phyloP scores from a whole-genome alignment of 1,139 yeast genomes.

The Pichia sp. region DNA sequence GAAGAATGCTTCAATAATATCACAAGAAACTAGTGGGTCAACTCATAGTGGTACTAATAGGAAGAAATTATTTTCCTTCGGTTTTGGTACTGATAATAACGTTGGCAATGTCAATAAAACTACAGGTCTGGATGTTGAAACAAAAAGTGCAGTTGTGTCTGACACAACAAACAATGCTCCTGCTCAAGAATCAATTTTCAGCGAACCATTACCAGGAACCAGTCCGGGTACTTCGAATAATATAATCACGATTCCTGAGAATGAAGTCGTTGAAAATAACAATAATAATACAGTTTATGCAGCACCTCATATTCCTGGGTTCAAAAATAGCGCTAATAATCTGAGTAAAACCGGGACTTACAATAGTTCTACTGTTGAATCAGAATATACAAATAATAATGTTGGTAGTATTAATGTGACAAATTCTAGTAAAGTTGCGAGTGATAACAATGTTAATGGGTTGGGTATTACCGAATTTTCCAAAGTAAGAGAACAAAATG shows the following conservation, averaged over 20 bases:
- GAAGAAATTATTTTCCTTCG: constrained; percentile 9
- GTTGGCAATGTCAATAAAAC: too few species aligned
- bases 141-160: background rate
- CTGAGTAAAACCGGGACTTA: background rate
- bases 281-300: too few species aligned
- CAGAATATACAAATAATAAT: background rate
- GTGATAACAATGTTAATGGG: too few species aligned
- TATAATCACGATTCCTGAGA: constrained; percentile 4
- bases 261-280: background rate
- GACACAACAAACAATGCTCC: background rate
- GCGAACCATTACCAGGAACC: background rate
- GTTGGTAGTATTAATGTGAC: background rate
- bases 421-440: constrained; percentile 3
- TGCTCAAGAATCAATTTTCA: background rate
- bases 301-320: background rate
- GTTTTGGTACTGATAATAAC: background rate
- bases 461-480: background rate
- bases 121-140: background rate
- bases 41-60: background rate
- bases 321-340: background rate
- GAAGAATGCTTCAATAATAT: constrained; percentile 4
- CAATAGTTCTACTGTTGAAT: background rate
- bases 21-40: constrained; percentile 8
- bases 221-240: background rate
- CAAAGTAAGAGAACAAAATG: background rate